Conservation (phyloP, 2,329 filamentous ascomycete genomes). For the Neopestalotiopsis clavispora region DNA sequence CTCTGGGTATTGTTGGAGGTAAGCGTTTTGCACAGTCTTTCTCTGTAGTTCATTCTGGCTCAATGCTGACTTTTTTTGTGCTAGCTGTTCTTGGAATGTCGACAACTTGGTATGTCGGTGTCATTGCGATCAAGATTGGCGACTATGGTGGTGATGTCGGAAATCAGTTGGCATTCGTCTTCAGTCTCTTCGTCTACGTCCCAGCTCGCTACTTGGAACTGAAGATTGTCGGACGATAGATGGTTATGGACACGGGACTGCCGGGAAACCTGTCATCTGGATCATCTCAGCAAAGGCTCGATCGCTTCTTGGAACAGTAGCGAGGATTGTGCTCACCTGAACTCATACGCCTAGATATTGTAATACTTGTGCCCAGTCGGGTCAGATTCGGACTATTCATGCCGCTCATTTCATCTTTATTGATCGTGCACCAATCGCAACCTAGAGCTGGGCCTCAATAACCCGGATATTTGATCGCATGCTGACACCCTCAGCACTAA, state of each 20-base stretch:
- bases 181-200: slow-evolving; percentile 51
- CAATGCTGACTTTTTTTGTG: neutral
- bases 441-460: neutral
- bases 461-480: neutral
- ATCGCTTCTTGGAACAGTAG: no score
- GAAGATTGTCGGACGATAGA: slow-evolving; percentile 46
- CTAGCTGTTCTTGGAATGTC: slow-evolving; percentile 59
- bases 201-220: slow-evolving; percentile 54
- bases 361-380: neutral
- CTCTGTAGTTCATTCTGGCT: slow-evolving; percentile 10
- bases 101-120: slow-evolving; percentile 59
- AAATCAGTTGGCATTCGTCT: slow-evolving; percentile 56
- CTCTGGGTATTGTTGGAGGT: slow-evolving; percentile 50
- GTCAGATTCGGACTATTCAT: neutral
- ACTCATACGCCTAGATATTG: neutral
- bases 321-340: neutral
- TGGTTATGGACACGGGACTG: neutral
- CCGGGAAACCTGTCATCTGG: neutral
- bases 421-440: neutral
- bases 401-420: neutral
- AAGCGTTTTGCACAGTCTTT: neutral
- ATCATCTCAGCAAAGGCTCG: neutral
- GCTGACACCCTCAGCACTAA: neutral
- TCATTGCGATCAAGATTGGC: slow-evolving; percentile 48
- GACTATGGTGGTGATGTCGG: slow-evolving; percentile 52